Base-by-base conservation (phyloP, 495 filamentous ascomycete species). In the Xylaria telfairii region DNA sequence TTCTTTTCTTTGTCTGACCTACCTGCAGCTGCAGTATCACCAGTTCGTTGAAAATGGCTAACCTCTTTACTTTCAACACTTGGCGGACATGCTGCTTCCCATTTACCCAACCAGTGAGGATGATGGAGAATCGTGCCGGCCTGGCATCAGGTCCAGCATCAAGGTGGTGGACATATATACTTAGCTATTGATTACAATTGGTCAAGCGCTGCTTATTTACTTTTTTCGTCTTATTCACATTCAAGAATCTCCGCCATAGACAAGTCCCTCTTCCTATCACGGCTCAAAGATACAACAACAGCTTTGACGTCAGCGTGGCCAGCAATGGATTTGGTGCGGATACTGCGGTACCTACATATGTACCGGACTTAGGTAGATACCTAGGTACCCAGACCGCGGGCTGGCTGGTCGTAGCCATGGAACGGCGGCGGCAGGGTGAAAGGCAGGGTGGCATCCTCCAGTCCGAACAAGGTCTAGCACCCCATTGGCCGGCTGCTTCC, bases 401-500 rank as follows among this genome's bases (percentile, higher is more conserved):
- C 30, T 60, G 41, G 57, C 32, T 60, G 34, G 57, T 19, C 17
- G 7, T 61, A 61, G 59, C 59, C 59, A 34, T 26, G 56, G 32
- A 59, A 59, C 15, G 5, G 28, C 3, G 37, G 17, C 28, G 10
- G 44, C 44, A 46, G 44, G 44, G 12, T n/a, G 44, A 46, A 46
- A 46, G 32, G 56, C 30, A 59, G 19, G 30, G 65, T 68, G 53
- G 65, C 65, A 57, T 65, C 68, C 24, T 64, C 60, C 53, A 65
- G 68, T 49, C 68, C 68, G 68, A 63, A 26, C 61, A 37, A 21
- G 19, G 13, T 26, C 26, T 41, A 3, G 61, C 9, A 21, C 53
- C 61, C 61, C 26, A 70, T 70, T 70, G 68, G 68, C 39, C 47
- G 30, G 13, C 19, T 57, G 37, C 26, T 65, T 57, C 54, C 63